Evolutionary conservation across 2,329 filamentous ascomycete species (phyloP).

Genomic region (Botrytis medusae): DNA sequence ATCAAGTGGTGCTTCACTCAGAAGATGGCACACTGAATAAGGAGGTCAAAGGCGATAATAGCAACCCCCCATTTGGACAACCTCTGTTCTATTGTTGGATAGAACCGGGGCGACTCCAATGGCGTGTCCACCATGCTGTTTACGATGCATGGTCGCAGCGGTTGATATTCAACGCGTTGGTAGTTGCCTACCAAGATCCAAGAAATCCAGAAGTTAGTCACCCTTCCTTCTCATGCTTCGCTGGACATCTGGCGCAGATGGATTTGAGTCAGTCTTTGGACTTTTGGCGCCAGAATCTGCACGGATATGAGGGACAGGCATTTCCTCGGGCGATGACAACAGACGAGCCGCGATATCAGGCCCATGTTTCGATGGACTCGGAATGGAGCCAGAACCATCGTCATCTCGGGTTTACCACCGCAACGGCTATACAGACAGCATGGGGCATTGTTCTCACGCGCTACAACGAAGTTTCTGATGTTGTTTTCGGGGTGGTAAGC

Average conservation of each 20-base stretch:
- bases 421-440: constrained; percentile 29
- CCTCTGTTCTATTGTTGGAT: background rate
- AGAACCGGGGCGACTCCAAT: background rate
- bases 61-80: background rate
- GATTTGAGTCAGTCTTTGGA: background rate
- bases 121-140: background rate
- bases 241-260: background rate
- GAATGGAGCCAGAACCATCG: background rate
- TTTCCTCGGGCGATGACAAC: background rate
- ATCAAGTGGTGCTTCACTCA: background rate
- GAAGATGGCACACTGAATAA: background rate
- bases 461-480: constrained; percentile 43
- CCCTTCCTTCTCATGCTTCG: background rate
- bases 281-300: background rate
- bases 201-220: background rate
- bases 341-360: background rate
- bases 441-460: constrained; percentile 44
- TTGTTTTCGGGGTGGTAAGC: constrained; percentile 46
- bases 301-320: background rate
- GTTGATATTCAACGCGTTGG: background rate
- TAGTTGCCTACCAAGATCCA: background rate
- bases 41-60: background rate
- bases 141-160: background rate
- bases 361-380: background rate
- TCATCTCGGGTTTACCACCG: background rate